Evolutionary conservation across 2,329 filamentous ascomycete species (phyloP).

Genomic region (Penicillium sp.): DNA sequence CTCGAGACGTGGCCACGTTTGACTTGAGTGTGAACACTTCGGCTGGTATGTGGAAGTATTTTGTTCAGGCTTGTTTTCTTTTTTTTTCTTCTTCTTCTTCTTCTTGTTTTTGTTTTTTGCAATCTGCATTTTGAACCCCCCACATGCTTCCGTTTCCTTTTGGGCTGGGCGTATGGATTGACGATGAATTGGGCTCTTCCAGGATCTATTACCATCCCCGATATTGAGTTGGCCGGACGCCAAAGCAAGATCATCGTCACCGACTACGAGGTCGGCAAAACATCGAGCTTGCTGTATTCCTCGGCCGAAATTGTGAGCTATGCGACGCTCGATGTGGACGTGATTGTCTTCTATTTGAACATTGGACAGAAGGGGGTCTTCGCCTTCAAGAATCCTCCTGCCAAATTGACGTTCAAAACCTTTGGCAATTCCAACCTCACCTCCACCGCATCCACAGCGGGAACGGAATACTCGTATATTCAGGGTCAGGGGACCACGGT

Average conservation of each 20-base stretch:
- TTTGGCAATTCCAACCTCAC: constrained; percentile 39
- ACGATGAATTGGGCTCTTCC: neutral
- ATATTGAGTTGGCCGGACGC: constrained; percentile 46
- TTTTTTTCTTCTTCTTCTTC: no score
- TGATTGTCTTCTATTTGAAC: constrained; percentile 47
- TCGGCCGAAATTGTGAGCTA: constrained; percentile 48
- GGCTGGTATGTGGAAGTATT: constrained; percentile 33
- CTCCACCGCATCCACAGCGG: constrained; percentile 21
- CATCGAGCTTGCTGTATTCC: constrained; percentile 45
- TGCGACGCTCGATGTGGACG: constrained; percentile 36
- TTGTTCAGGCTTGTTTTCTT: neutral
- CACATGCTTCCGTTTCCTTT: no score
- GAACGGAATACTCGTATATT: constrained; percentile 41
- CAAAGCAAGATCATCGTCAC: constrained; percentile 52
- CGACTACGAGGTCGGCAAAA: constrained; percentile 45
- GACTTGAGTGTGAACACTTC: constrained; percentile 46
- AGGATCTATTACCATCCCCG: constrained; percentile 30
- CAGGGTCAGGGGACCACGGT: constrained; percentile 44
- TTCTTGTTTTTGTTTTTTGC: no score
- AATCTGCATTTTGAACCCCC: no score
- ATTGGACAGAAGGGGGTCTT: constrained; percentile 48
- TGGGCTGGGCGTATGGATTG: neutral
- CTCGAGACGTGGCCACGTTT: constrained; percentile 42
- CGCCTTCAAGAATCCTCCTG: constrained; percentile 38
- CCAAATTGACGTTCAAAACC: constrained; percentile 34